These are phyloP conservation scores for Amylostereum chailletii DNA, from an alignment of 1,284 basidiomycete species.

Conservation along the genomic window DNA sequence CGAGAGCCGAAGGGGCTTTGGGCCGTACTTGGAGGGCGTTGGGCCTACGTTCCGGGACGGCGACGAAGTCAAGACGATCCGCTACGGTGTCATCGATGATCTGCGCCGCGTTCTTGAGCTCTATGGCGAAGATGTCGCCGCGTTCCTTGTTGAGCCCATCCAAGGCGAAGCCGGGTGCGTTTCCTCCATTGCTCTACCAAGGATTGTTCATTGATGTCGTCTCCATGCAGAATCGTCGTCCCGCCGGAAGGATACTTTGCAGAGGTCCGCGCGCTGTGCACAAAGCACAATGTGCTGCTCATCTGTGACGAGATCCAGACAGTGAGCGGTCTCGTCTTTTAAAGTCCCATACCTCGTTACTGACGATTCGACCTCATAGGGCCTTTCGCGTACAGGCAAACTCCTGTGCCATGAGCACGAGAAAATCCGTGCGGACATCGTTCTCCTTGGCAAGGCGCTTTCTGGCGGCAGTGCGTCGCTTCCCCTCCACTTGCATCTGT, in stretches of 20 bases:
- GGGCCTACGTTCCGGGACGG: slow-evolving; percentile 67
- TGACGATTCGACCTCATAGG: slow-evolving; percentile 31
- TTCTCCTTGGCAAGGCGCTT: slow-evolving; percentile 93
- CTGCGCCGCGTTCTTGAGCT: slow-evolving; percentile 76
- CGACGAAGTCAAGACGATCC: slow-evolving; percentile 48
- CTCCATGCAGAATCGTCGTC: slow-evolving; percentile 67
- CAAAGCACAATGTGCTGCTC: slow-evolving; percentile 88
- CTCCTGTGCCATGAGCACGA: slow-evolving; percentile 89
- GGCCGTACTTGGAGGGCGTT: slow-evolving; percentile 83
- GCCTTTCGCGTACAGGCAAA: slow-evolving; percentile 77
- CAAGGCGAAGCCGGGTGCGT: slow-evolving; percentile 95
- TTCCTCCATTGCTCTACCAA: background rate
- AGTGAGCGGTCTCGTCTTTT: slow-evolving; percentile 26
- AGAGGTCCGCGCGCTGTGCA: slow-evolving; percentile 77
- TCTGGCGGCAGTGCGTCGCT: slow-evolving; percentile 73
- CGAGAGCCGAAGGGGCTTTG: slow-evolving; percentile 81
- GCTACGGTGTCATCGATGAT: slow-evolving; percentile 80
- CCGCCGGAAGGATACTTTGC: slow-evolving; percentile 87
- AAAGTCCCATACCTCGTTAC: background rate
- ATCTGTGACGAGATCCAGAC: slow-evolving; percentile 99
- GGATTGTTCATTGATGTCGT: slow-evolving; percentile 5
- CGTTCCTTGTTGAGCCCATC: slow-evolving; percentile 95
- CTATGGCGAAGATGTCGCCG: slow-evolving; percentile 81
- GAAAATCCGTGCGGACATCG: slow-evolving; percentile 83
- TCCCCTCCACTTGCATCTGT: slow-evolving; percentile 1